Conservation (phyloP, 1,284 basidiomycete genomes). For the Malassezia sympodialis region DNA sequence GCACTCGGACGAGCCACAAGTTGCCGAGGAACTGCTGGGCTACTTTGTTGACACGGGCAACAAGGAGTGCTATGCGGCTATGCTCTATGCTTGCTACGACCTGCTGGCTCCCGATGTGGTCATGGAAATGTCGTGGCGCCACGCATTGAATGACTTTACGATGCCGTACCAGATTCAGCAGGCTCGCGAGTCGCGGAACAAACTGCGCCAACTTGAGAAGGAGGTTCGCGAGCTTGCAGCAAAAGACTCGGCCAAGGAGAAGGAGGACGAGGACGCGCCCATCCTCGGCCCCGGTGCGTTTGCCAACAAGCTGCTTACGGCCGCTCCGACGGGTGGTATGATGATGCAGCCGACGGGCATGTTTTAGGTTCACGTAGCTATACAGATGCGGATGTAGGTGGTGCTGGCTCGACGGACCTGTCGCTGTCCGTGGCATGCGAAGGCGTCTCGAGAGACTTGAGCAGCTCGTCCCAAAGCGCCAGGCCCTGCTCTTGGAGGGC, state of each 20-base stretch:
- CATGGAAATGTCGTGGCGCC: conserved; percentile 88
- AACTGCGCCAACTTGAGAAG: conserved; percentile 59
- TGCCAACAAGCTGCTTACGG: conserved; percentile 11
- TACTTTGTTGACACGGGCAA: conserved; percentile 86
- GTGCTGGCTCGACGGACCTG: not conserved
- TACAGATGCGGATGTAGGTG: not conserved
- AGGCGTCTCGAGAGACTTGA: not conserved
- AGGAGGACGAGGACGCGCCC: conserved; percentile 56
- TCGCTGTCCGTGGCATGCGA: not conserved
- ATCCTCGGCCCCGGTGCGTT: conserved; percentile 28
- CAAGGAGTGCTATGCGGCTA: conserved; percentile 90
- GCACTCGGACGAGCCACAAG: conserved; percentile 64
- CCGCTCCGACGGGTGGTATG: not conserved
- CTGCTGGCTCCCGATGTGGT: conserved; percentile 80
- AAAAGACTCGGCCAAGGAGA: conserved; percentile 72
- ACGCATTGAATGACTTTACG: conserved; percentile 86
- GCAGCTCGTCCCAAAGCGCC: conserved; percentile 20
- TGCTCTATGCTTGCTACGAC: conserved; percentile 84
- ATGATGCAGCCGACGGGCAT: conserved; percentile 7
- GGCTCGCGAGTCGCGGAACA: conserved; percentile 50
- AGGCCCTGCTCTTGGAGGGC: conserved; percentile 57
- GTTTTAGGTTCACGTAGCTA: conserved; percentile 5
- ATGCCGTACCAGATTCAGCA: conserved; percentile 88
- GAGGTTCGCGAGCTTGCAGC: conserved; percentile 63
- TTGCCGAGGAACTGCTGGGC: conserved; percentile 82